phyloP scores from a whole-genome alignment of 129 eudicot species.

The Pulicaria dysenterica region DNA sequence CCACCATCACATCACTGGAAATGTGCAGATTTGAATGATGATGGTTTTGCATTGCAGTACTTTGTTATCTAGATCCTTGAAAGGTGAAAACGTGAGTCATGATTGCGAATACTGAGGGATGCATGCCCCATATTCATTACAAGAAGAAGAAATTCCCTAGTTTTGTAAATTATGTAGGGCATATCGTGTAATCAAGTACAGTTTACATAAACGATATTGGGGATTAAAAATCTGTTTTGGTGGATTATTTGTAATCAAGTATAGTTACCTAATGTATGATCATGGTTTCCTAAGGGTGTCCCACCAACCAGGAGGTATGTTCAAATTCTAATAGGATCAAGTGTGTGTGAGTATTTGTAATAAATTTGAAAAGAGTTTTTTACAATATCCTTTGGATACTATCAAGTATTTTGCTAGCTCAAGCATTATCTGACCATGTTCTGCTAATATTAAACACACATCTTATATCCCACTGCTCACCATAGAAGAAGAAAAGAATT shows the following conservation, averaged over 20 bases:
- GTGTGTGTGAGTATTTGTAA: no score
- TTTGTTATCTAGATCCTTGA: not conserved
- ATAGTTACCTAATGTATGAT: not conserved
- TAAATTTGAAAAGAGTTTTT: no score
- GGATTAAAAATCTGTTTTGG: not conserved
- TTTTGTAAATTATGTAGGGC: not conserved
- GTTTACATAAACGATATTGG: not conserved
- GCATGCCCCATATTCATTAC: not conserved
- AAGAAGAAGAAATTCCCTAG: slow-evolving; percentile 7
- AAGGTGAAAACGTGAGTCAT: not conserved
- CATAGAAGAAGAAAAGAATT: no score
- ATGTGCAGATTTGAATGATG: slow-evolving; percentile 9
- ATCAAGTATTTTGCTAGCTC: no score
- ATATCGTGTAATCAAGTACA: slow-evolving; percentile 17
- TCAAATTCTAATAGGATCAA: no score
- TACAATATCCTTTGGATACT: no score
- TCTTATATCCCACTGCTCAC: no score
- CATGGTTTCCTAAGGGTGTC: not conserved
- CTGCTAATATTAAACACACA: no score
- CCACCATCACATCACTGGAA: not conserved
- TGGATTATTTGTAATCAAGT: no score
- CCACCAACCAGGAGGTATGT: no score
- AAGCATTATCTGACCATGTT: no score
- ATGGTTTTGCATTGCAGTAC: slow-evolving; percentile 16
- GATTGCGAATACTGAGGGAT: slow-evolving; percentile 2